phyloP scores from a whole-genome alignment of 2,329 filamentous ascomycete genomes.

The Bipolaris sorokiniana region DNA sequence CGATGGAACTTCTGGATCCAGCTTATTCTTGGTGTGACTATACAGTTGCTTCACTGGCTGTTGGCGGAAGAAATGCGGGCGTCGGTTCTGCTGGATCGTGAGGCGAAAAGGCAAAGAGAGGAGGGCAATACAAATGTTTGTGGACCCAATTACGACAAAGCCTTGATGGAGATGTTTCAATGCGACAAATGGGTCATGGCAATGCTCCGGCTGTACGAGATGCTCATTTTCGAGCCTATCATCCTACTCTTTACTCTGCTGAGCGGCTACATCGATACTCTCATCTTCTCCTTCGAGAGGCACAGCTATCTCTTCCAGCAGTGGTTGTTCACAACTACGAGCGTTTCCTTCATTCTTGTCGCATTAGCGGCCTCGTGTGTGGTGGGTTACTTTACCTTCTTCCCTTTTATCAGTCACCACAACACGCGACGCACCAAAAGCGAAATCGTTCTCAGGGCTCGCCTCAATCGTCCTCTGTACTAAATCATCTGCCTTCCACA shows the following conservation, averaged over 20 bases:
- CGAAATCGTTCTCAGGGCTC: conserved; percentile 65
- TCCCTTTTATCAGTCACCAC: conserved; percentile 57
- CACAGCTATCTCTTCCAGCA: conserved; percentile 70
- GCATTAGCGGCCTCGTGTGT: conserved; percentile 56
- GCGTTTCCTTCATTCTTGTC: conserved; percentile 63
- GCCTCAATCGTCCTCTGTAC: conserved; percentile 69
- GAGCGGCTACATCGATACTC: conserved; percentile 73
- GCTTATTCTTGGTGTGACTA: conserved; percentile 74
- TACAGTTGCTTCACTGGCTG: conserved; percentile 70
- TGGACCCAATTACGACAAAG: not conserved
- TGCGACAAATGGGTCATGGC: conserved; percentile 36
- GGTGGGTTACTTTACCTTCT: conserved; percentile 64
- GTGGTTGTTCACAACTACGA: conserved; percentile 65
- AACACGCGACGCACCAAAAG: conserved; percentile 55
- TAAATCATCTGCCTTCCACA: conserved; percentile 66
- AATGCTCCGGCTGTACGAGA: conserved; percentile 70
- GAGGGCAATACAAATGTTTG: not conserved
- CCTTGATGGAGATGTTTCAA: not conserved
- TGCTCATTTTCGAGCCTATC: conserved; percentile 77
- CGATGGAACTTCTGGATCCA: conserved; percentile 82
- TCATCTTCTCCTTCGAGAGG: conserved; percentile 78
- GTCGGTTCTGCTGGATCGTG: conserved; percentile 72
- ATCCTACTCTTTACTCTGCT: conserved; percentile 73
- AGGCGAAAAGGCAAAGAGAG: conserved; percentile 13
- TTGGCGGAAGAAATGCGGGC: conserved; percentile 77